Conservation (phyloP, 768 basidiomycete species). For the Amanita pallidorosea region DNA sequence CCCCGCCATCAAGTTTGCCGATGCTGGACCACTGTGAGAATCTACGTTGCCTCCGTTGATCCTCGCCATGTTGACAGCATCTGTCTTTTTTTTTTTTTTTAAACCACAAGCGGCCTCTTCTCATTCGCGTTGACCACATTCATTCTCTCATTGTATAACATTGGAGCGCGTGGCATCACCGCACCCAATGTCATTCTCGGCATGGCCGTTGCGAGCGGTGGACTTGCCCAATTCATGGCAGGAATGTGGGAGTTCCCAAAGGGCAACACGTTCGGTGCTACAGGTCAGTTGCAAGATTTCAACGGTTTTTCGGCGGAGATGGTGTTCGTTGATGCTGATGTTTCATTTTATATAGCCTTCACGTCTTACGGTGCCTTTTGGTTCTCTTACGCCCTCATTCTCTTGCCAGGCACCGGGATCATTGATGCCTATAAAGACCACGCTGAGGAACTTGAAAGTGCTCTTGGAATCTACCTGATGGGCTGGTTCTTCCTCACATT, state of each 20-base stretch:
- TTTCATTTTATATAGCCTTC: constrained; percentile 44
- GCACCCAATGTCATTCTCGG: constrained; percentile 68
- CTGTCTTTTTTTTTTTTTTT: no score
- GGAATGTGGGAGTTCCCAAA: constrained; percentile 83
- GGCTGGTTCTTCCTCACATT: constrained; percentile 71
- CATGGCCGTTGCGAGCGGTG: constrained; percentile 81
- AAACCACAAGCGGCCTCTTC: constrained; percentile 54
- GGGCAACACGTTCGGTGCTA: constrained; percentile 62
- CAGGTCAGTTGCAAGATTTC: constrained; percentile 48
- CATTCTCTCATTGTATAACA: constrained; percentile 68
- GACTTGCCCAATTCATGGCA: constrained; percentile 76
- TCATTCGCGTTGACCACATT: constrained; percentile 80
- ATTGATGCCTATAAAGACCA: constrained; percentile 32
- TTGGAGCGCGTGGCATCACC: constrained; percentile 40
- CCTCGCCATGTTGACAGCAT: neutral
- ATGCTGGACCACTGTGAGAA: constrained; percentile 49
- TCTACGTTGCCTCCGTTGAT: no score
- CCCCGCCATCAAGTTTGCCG: constrained; percentile 19
- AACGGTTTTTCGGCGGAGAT: no score
- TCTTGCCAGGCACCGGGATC: constrained; percentile 63
- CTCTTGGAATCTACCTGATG: constrained; percentile 65
- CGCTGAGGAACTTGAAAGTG: constrained; percentile 30
- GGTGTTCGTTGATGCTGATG: no score
- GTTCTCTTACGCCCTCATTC: constrained; percentile 70
- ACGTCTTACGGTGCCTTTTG: constrained; percentile 81